phyloP scores from a whole-genome alignment of 1,284 basidiomycete species.

The Tremellales sp. region DNA sequence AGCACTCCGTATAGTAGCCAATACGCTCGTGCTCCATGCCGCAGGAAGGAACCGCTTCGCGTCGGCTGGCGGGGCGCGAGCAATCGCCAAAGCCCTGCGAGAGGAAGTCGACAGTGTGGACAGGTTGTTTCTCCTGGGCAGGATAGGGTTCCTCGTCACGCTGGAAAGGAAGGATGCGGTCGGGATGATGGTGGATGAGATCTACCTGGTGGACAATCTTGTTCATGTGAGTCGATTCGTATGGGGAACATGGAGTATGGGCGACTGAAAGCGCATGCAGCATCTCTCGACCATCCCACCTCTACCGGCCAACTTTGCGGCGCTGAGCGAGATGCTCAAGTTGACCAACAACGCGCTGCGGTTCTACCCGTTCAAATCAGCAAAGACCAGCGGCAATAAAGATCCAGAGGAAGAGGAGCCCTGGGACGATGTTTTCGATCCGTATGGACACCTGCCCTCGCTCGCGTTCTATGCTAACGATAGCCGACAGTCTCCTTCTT shows the following conservation, averaged over 20 bases:
- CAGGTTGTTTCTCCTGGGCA: slow-evolving; percentile 37
- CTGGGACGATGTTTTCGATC: slow-evolving; percentile 34
- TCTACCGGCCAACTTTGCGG: slow-evolving; percentile 22
- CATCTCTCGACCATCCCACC: slow-evolving; percentile 15
- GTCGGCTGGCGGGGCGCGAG: slow-evolving; percentile 19
- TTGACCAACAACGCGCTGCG: slow-evolving; percentile 39
- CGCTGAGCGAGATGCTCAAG: slow-evolving; percentile 44
- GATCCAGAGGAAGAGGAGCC: slow-evolving; percentile 11
- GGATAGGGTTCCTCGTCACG: slow-evolving; percentile 43
- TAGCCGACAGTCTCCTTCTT: slow-evolving; percentile 22
- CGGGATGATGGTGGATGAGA: slow-evolving; percentile 33
- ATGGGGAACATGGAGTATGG: not conserved
- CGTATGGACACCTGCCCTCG: slow-evolving; percentile 24
- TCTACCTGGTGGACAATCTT: slow-evolving; percentile 29
- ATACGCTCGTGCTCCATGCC: slow-evolving; percentile 35
- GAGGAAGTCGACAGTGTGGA: slow-evolving; percentile 18
- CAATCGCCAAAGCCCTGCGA: slow-evolving; percentile 29
- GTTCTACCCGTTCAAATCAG: slow-evolving; percentile 27
- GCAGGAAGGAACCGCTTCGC: slow-evolving; percentile 24
- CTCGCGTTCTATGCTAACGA: slow-evolving; percentile 1
- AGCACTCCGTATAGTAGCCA: slow-evolving; percentile 36
- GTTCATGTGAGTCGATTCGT: slow-evolving; percentile 27
- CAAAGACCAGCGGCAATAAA: not conserved
- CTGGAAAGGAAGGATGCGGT: slow-evolving; percentile 30
- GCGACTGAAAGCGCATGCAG: slow-evolving; percentile 8